Percentiles rank a stretch among this genome's conserved stretches.
These are phyloP conservation scores for Scleroderma bovista DNA, from an alignment of 768 basidiomycete species.

Conservation along the genomic window DNA sequence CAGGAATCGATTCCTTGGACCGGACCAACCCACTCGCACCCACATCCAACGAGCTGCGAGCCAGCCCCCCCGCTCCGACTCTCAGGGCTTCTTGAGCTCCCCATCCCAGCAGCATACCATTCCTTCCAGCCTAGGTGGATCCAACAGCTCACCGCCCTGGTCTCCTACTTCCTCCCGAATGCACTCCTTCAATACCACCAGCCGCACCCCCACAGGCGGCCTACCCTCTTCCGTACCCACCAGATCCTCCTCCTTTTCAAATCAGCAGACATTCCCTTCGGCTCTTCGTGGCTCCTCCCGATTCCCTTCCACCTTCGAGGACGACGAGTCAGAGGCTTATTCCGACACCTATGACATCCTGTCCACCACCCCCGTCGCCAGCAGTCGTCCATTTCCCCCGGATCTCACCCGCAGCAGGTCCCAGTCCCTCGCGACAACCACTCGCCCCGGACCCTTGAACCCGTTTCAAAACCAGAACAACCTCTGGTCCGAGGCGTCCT, in stretches of 20 bases:
- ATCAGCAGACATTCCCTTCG: slow-evolving; percentile 54
- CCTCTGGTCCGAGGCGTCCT: slow-evolving; percentile 53
- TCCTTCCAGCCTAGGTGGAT: slow-evolving; percentile 42
- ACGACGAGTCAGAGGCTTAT: slow-evolving; percentile 66
- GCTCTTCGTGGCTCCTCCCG: slow-evolving; percentile 61
- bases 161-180: slow-evolving; percentile 39
- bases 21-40: slow-evolving; percentile 38
- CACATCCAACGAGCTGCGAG: slow-evolving; percentile 62
- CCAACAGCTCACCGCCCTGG: slow-evolving; percentile 33
- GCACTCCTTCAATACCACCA: slow-evolving; percentile 35
- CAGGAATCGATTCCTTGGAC: slow-evolving; percentile 51
- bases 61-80: slow-evolving; percentile 57
- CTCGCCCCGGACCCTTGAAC: slow-evolving; percentile 49
- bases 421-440: slow-evolving; percentile 62
- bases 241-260: slow-evolving; percentile 65
- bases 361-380: slow-evolving; percentile 35
- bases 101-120: slow-evolving; percentile 48
- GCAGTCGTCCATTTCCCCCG: slow-evolving; percentile 56
- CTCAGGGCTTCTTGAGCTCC: slow-evolving; percentile 43
- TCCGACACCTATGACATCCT: slow-evolving; percentile 58
- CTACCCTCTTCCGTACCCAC: slow-evolving; percentile 51
- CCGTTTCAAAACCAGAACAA: slow-evolving; percentile 31
- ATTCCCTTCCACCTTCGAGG: slow-evolving; percentile 76
- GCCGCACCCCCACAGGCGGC: not conserved
- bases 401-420: slow-evolving; percentile 71